Percentiles rank a stretch among this genome's conserved stretches.
phyloP scores from a whole-genome alignment of 2,329 filamentous ascomycete genomes.

The Epichloe glyceriae region DNA sequence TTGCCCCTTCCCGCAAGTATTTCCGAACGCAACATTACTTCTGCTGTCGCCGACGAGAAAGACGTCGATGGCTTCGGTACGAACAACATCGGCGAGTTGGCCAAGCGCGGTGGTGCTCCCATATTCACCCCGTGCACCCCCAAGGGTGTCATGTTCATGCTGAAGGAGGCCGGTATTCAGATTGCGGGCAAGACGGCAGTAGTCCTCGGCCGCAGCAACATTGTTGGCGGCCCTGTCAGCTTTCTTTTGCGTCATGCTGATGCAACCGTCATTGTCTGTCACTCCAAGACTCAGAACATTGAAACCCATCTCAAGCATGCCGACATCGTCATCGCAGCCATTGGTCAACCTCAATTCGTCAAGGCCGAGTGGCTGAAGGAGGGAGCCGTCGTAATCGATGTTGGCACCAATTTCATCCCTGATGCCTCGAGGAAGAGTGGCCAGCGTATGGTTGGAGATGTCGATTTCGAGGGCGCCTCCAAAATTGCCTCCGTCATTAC shows the following conservation, averaged over 20 bases:
- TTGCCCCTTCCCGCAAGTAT: constrained; percentile 80
- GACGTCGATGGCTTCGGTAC: constrained; percentile 97
- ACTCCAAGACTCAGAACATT: constrained; percentile 71
- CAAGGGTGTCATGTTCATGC: constrained; percentile 88
- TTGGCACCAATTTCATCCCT: constrained; percentile 90
- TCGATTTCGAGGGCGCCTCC: constrained; percentile 75
- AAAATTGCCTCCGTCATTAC: constrained; percentile 88
- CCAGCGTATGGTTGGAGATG: constrained; percentile 83
- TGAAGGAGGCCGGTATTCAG: constrained; percentile 72
- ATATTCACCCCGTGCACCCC: constrained; percentile 92
- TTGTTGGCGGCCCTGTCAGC: constrained; percentile 93
- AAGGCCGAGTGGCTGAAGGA: constrained; percentile 94
- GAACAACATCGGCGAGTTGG: constrained; percentile 88
- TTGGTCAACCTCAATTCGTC: constrained; percentile 76
- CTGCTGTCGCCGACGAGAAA: constrained; percentile 82
- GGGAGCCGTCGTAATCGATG: constrained; percentile 91
- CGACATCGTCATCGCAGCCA: constrained; percentile 84
- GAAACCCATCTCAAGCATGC: constrained; percentile 65
- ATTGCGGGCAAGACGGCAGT: constrained; percentile 85
- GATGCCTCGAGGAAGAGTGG: constrained; percentile 87
- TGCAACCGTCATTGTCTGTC: constrained; percentile 92
- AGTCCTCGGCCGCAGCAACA: constrained; percentile 88
- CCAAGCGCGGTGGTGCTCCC: constrained; percentile 83
- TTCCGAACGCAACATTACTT: constrained; percentile 82
- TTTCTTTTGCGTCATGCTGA: constrained; percentile 91